phyloP scores from a whole-genome alignment of 2,329 filamentous ascomycete species.

The Penicillium sp. region DNA sequence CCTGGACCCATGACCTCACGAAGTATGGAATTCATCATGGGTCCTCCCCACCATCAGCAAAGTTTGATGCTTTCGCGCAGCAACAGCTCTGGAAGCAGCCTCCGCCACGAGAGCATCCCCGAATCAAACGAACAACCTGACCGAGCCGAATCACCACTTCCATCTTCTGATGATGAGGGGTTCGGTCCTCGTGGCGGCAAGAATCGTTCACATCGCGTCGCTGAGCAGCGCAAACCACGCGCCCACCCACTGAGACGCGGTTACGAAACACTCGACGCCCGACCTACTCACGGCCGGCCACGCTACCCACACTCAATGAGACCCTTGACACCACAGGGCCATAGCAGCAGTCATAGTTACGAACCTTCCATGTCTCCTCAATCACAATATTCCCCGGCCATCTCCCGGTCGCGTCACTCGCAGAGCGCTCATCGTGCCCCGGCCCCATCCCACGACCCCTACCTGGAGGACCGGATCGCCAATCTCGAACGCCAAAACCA shows the following conservation, averaged over 20 bases:
- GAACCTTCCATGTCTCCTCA: conserved; percentile 26
- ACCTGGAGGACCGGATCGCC: conserved; percentile 39
- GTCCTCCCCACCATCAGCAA: conserved; percentile 10
- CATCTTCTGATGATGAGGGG: conserved; percentile 44
- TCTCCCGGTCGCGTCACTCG: conserved; percentile 21
- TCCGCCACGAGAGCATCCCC: conserved; percentile 20
- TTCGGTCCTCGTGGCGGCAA: conserved; percentile 18
- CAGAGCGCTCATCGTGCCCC: conserved; percentile 17
- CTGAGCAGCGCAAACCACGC: conserved; percentile 13
- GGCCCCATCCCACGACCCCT: conserved; percentile 16
- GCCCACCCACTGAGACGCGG: conserved; percentile 8
- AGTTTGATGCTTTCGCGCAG: conserved; percentile 21
- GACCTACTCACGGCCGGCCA: conserved; percentile 7
- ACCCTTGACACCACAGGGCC: conserved; percentile 26
- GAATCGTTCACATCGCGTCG: conserved; percentile 9
- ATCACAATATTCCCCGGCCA: conserved; percentile 25
- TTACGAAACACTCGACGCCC: conserved; percentile 13
- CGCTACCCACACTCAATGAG: conserved; percentile 11
- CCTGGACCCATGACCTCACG: conserved; percentile 1
- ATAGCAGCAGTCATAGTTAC: conserved; percentile 12
- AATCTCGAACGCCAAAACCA: conserved; percentile 45
- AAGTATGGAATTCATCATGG: conserved; percentile 10
- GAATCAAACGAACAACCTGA: conserved; percentile 13
- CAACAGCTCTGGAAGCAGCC: conserved; percentile 25
- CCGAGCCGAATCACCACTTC: conserved; percentile 35